phyloP scores from a whole-genome alignment of 495 filamentous ascomycete species.

The Lophiostoma macrostomum region DNA sequence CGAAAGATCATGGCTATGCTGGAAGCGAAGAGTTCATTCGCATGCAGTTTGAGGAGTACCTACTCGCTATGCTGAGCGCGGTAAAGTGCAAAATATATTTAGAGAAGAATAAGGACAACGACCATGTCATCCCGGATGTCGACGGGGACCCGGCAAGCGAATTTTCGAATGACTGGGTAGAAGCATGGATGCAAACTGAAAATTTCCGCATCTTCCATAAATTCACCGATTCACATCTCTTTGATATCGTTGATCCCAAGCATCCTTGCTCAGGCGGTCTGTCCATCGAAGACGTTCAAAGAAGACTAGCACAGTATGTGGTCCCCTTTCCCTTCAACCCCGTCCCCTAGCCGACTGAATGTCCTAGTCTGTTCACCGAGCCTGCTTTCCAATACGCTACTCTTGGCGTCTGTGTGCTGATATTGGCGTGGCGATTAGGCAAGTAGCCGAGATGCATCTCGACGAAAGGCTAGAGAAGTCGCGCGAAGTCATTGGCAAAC shows the following conservation, averaged over 20 bases:
- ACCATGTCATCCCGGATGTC: conserved; percentile 49
- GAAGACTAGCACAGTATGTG: conserved; percentile 82
- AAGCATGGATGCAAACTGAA: conserved; percentile 79
- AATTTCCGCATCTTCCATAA: conserved; percentile 82
- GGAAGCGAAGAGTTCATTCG: conserved; percentile 98
- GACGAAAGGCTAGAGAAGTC: conserved; percentile 79
- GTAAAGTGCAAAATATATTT: conserved; percentile 88
- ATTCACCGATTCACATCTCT: conserved; percentile 79
- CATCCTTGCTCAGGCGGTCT: conserved; percentile 95
- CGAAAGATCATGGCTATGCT: conserved; percentile 91
- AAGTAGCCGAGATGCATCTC: conserved; percentile 72
- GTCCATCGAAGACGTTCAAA: conserved; percentile 90
- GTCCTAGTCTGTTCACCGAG: conserved; percentile 7
- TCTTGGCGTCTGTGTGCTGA: conserved; percentile 22
- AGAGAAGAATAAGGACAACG: conserved; percentile 56
- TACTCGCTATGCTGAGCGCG: conserved; percentile 80
- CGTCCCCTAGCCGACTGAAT: too few relatives aligned
- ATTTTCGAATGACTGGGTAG: conserved; percentile 72
- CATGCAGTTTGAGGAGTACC: conserved; percentile 95
- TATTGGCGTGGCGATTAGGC: conserved; percentile 33
- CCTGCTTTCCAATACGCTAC: conserved; percentile 13
- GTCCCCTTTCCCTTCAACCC: conserved; percentile 21
- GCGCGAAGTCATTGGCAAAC: conserved; percentile 72
- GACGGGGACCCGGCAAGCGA: conserved; percentile 85
- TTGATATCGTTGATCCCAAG: conserved; percentile 87